Conservation (phyloP, 352 stramenopile genomes). For the Bremia lactucae region DNA sequence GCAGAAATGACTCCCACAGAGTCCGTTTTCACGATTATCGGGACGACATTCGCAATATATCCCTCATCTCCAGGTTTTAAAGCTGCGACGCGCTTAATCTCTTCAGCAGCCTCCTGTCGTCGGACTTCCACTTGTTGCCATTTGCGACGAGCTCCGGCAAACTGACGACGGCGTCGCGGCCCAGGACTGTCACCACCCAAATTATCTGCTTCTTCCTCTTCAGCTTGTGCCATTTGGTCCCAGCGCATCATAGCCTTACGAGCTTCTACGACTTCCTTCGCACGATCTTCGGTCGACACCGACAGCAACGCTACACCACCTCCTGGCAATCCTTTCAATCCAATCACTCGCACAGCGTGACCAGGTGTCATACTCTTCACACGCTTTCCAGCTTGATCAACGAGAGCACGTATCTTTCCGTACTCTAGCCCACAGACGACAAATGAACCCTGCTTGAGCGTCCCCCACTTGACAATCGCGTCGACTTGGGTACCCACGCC, state of each 20-base stretch:
- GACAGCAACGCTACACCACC: constrained; percentile 67
- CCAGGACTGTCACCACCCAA: constrained; percentile 8
- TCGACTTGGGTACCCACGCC: constrained; percentile 92
- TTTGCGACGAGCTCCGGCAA: constrained; percentile 44
- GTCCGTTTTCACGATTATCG: constrained; percentile 97
- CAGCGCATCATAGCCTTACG: constrained; percentile 66
- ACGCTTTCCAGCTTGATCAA: constrained; percentile 63
- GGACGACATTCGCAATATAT: constrained; percentile 90
- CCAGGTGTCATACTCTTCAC: constrained; percentile 86
- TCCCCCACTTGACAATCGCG: constrained; percentile 94
- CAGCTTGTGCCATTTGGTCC: constrained; percentile 53
- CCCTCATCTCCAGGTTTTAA: constrained; percentile 61
- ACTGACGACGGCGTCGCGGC: constrained; percentile 33
- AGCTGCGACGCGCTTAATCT: constrained; percentile 54
- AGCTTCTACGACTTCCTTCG: constrained; percentile 68
- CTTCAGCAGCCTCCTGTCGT: constrained; percentile 50
- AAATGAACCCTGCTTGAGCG: constrained; percentile 88
- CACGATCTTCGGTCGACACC: constrained; percentile 60
- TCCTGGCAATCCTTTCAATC: constrained; percentile 76
- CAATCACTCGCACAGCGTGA: constrained; percentile 84
- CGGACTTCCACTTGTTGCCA: constrained; percentile 58
- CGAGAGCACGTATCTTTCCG: constrained; percentile 84
- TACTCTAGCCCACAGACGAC: constrained; percentile 93
- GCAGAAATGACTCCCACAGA: constrained; percentile 95
- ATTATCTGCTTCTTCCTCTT: constrained; percentile 41